A percentile compares a stretch with the other conserved stretches of the same genome.
These are phyloP conservation scores for Metarhizium anisopliae DNA, from an alignment of 2,329 filamentous ascomycete species.

Conservation along the genomic window DNA sequence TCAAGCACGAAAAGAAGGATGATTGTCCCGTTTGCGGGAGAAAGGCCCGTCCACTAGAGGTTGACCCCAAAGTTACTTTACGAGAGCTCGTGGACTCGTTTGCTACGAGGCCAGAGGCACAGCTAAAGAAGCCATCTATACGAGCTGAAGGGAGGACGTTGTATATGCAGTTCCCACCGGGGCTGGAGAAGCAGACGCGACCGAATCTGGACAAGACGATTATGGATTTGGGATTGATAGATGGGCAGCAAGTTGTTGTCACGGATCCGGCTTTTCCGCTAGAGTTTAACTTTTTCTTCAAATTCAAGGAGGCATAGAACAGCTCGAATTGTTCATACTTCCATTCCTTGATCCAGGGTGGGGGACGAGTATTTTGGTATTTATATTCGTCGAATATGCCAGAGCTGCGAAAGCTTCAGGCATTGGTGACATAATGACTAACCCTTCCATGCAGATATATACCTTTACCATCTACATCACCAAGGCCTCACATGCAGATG, in stretches of 20 bases:
- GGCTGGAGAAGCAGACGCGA: slow-evolving; percentile 75
- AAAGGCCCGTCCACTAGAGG: slow-evolving; percentile 62
- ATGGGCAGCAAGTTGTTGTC: slow-evolving; percentile 85
- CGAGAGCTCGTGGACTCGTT: slow-evolving; percentile 80
- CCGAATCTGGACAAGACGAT: slow-evolving; percentile 75
- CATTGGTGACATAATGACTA: background rate
- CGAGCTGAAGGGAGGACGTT: slow-evolving; percentile 71
- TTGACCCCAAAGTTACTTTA: slow-evolving; percentile 64
- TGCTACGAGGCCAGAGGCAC: slow-evolving; percentile 74
- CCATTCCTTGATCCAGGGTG: background rate
- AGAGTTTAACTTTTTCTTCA: slow-evolving; percentile 50
- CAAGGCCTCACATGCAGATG: no score
- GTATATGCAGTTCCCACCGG: slow-evolving; percentile 78
- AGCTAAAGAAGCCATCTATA: slow-evolving; percentile 89
- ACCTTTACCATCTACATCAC: background rate
- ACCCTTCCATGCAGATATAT: background rate
- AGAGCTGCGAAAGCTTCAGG: background rate
- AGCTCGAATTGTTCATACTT: background rate
- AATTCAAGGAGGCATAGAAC: slow-evolving; percentile 28
- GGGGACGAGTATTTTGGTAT: background rate
- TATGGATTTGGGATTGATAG: slow-evolving; percentile 58
- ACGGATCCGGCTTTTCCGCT: slow-evolving; percentile 84
- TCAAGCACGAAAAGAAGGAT: slow-evolving; percentile 85
- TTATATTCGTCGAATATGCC: background rate
- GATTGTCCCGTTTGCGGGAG: slow-evolving; percentile 94